phyloP scores from a whole-genome alignment of 345 rosid species.

The Brassica rapa region DNA sequence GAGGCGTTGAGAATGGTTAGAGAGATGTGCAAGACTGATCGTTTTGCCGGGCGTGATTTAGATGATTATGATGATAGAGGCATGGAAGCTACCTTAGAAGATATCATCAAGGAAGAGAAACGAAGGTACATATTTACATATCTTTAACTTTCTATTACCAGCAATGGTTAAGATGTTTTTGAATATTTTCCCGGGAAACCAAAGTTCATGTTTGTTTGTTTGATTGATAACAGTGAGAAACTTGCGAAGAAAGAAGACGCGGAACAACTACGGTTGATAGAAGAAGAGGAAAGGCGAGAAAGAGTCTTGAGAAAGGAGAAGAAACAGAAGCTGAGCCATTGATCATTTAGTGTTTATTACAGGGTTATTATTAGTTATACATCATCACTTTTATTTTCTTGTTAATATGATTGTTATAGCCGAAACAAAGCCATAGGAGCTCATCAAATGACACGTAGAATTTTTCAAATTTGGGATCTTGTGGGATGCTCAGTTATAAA shows the following conservation, averaged over 20 bases:
- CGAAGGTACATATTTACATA: conserved; percentile 52
- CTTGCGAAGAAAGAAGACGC: conserved; percentile 72
- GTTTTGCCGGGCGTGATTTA: conserved; percentile 34
- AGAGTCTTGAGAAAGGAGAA: conserved; percentile 51
- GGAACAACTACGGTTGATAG: conserved; percentile 60
- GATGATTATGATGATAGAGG: conserved; percentile 45
- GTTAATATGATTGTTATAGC: neutral
- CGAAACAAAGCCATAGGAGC: neutral
- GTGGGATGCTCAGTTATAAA: neutral
- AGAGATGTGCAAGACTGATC: conserved; percentile 46
- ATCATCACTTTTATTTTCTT: neutral
- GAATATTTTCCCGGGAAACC: neutral
- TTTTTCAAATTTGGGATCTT: neutral
- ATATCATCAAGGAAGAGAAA: conserved; percentile 67
- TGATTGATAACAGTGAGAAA: conserved; percentile 51
- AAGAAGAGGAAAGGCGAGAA: conserved; percentile 62
- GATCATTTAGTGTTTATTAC: neutral
- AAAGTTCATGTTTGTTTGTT: conserved; percentile 14
- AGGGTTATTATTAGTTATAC: neutral
- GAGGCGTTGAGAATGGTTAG: conserved; percentile 54
- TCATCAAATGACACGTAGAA: neutral
- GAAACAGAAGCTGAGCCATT: conserved; percentile 57
- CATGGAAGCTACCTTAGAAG: conserved; percentile 84
- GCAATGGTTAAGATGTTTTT: neutral
- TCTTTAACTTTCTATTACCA: neutral